Evolutionary conservation across 352 stramenopile species (phyloP).

Genomic region (Phytophthora macrochlamydospora): DNA sequence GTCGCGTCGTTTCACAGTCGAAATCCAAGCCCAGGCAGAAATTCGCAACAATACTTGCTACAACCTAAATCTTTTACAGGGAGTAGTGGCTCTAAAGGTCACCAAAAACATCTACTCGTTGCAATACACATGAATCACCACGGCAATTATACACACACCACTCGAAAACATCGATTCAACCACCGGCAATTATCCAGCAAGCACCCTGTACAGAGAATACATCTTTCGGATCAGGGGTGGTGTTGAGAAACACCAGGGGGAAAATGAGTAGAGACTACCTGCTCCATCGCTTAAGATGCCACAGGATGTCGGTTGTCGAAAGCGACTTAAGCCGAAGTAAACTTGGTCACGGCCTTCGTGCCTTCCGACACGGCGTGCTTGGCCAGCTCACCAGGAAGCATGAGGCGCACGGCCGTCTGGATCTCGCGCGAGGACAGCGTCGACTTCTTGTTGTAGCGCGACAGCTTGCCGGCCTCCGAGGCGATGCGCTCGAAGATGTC

Average conservation of each 20-base stretch:
- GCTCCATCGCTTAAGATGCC: background rate
- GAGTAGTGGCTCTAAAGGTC: no score
- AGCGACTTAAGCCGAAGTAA: slow-evolving; percentile 83
- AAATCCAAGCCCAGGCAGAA: background rate
- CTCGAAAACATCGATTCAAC: no score
- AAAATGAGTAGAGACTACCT: slow-evolving; percentile 5
- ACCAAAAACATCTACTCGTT: no score
- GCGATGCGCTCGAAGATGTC: slow-evolving; percentile 99
- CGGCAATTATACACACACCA: no score
- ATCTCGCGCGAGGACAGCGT: slow-evolving; percentile 97
- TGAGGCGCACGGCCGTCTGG: slow-evolving; percentile 95
- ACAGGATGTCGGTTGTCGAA: slow-evolving; percentile 2
- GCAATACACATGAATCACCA: no score
- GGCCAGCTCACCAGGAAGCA: slow-evolving; percentile 96
- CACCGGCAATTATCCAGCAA: no score
- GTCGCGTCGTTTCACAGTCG: slow-evolving; percentile 20
- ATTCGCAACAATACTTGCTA: no score
- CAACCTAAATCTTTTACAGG: no score
- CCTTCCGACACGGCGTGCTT: slow-evolving; percentile 98
- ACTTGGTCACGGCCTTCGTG: slow-evolving; percentile 97
- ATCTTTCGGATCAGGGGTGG: slow-evolving; percentile 40
- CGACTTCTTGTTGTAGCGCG: slow-evolving; percentile 99
- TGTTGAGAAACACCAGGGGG: slow-evolving; percentile 52
- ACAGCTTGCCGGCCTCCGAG: slow-evolving; percentile 95
- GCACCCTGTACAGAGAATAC: background rate